phyloP scores from a whole-genome alignment of 805 yeast genomes.

The Pichia heedii region DNA sequence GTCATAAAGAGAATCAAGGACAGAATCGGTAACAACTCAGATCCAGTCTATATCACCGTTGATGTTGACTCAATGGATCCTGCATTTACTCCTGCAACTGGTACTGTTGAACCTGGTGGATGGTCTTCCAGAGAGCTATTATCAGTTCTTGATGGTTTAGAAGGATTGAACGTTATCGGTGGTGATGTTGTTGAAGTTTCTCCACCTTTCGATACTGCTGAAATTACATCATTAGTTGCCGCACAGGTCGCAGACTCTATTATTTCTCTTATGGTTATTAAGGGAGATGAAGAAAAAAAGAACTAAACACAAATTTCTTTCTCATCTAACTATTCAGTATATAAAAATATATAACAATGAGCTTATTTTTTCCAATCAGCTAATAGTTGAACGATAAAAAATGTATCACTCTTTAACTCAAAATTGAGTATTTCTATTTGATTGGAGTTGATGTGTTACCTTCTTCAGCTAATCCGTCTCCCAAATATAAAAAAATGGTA shows the following conservation, averaged over 20 bases:
- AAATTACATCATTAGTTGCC: slow-evolving; percentile 32
- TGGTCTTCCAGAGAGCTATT: slow-evolving; percentile 40
- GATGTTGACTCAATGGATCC: slow-evolving; percentile 63
- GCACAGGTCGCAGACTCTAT: slow-evolving; percentile 33
- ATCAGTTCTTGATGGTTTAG: slow-evolving; percentile 33
- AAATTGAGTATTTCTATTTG: no score
- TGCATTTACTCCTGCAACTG: slow-evolving; percentile 64
- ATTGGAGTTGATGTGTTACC: no score
- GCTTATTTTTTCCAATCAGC: no score
- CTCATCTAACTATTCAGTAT: no score
- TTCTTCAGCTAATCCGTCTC: no score
- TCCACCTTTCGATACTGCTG: slow-evolving; percentile 30
- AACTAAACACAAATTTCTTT: no score
- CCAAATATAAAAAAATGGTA: no score
- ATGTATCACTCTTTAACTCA: no score
- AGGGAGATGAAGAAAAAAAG: slow-evolving; percentile 12
- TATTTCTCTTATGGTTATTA: slow-evolving; percentile 32
- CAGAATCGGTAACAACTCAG: slow-evolving; percentile 27
- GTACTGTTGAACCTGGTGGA: slow-evolving; percentile 70
- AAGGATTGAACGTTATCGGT: slow-evolving; percentile 38
- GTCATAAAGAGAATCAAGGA: slow-evolving; percentile 28
- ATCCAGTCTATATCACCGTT: slow-evolving; percentile 32
- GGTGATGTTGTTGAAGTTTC: slow-evolving; percentile 47
- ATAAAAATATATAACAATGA: no score
- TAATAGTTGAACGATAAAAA: no score